These are phyloP conservation scores for Pseudotsuga menziesii DNA, from an alignment of 75 land plant species.

Conservation along the genomic window DNA sequence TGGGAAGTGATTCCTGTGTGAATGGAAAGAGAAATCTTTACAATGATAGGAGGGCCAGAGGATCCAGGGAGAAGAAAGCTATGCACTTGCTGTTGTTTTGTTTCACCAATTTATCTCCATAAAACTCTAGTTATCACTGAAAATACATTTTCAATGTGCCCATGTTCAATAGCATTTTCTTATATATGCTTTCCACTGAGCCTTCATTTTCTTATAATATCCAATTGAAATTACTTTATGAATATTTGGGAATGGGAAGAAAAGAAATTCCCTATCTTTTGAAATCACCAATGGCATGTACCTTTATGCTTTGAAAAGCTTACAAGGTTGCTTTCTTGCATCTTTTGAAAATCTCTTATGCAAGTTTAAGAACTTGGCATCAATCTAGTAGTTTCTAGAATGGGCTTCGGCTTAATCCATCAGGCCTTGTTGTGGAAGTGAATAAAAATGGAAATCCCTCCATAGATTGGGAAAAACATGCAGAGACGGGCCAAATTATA, in stretches of 20 bases:
- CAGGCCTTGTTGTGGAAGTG: no score
- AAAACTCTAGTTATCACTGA: background rate
- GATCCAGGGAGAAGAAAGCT: background rate
- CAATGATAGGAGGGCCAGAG: background rate
- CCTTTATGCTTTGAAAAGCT: background rate
- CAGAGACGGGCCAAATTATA: no score
- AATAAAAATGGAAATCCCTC: no score
- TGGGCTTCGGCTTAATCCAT: no score
- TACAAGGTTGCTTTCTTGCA: background rate
- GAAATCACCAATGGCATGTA: no score
- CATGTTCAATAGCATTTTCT: background rate
- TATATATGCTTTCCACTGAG: background rate
- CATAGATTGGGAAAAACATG: no score
- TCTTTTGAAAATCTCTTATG: background rate
- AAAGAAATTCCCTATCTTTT: background rate
- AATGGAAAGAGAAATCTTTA: background rate
- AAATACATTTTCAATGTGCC: background rate
- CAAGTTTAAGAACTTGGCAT: no score
- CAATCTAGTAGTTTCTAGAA: no score
- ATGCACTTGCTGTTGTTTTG: background rate
- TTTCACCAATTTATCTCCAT: background rate
- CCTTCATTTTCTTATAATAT: background rate
- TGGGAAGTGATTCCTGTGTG: background rate
- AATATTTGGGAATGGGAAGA: background rate
- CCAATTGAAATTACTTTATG: background rate